Evolutionary conservation across 1,284 basidiomycete species (phyloP).

Genomic region (Fistulina hepatica): DNA sequence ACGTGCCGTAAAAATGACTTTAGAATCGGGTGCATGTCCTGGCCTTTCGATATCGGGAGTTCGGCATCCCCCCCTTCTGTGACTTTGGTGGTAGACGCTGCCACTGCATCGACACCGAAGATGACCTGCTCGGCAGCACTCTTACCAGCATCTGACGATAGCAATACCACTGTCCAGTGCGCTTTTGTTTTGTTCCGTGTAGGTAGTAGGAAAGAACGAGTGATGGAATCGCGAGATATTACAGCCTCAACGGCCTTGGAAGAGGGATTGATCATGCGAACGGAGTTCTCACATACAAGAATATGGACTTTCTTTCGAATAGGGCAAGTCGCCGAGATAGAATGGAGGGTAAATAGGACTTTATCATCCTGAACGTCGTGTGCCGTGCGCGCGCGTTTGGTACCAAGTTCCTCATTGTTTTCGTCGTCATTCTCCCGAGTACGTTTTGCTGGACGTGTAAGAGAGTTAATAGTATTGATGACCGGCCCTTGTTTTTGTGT

Average conservation of each 20-base stretch:
- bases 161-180: constrained; percentile 55
- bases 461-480: too few relatives aligned
- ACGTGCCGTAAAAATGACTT: constrained; percentile 43
- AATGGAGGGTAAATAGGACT: constrained; percentile 43
- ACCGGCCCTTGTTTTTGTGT: too few relatives aligned
- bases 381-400: too few relatives aligned
- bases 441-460: too few relatives aligned
- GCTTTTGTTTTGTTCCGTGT: constrained; percentile 54
- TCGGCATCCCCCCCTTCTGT: constrained; percentile 15
- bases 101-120: constrained; percentile 51
- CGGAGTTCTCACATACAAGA: constrained; percentile 34
- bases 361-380: too few relatives aligned
- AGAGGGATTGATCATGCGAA: constrained; percentile 38
- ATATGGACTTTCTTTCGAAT: constrained; percentile 61
- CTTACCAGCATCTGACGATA: constrained; percentile 35
- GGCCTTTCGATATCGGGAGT: constrained; percentile 36
- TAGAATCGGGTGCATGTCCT: constrained; percentile 36
- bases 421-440: too few relatives aligned
- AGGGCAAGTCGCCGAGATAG: constrained; percentile 53
- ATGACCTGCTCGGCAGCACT: constrained; percentile 34
- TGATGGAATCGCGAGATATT: constrained; percentile 35
- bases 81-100: constrained; percentile 20
- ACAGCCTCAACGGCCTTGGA: constrained; percentile 35
- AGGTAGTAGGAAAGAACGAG: constrained; percentile 52
- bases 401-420: too few relatives aligned